phyloP scores from a whole-genome alignment of 495 filamentous ascomycete species.

The Saxophila tyrrhenica region DNA sequence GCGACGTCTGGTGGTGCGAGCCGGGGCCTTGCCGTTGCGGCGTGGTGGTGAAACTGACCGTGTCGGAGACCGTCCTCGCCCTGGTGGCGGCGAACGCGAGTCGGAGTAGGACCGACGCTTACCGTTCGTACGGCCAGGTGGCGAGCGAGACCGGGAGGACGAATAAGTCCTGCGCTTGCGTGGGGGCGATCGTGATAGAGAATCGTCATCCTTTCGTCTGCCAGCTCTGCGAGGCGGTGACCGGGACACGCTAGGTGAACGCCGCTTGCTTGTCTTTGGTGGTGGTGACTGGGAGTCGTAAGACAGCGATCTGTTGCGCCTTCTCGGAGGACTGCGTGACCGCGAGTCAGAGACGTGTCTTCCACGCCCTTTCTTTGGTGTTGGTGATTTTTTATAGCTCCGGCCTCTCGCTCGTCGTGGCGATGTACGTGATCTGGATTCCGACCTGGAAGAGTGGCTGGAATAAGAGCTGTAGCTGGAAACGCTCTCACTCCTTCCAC shows the following conservation, averaged over 20 bases:
- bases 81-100: constrained; percentile 14
- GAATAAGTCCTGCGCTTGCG: constrained; percentile 13
- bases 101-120: background rate
- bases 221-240: constrained; percentile 20
- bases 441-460: constrained; percentile 21
- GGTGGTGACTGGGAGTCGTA: constrained; percentile 7
- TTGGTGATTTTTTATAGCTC: background rate
- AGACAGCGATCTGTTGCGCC: constrained; percentile 1
- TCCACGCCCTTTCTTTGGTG: background rate
- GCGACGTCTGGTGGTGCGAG: background rate
- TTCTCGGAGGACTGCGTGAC: constrained; percentile 7
- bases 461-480: constrained; percentile 30
- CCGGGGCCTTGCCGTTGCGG: constrained; percentile 1
- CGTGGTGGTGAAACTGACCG: constrained; percentile 5
- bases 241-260: constrained; percentile 3
- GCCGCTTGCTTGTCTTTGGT: background rate
- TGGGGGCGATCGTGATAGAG: constrained; percentile 14
- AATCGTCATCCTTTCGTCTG: constrained; percentile 1
- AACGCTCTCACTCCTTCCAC: constrained; percentile 34
- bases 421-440: constrained; percentile 11
- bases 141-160: constrained; percentile 13
- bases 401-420: constrained; percentile 40
- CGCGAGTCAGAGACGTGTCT: background rate
- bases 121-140: background rate
- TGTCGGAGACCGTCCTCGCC: constrained; percentile 8